Evolutionary conservation across 306 rosid genomes (phyloP).

Genomic region (Acacia melanoxylon): DNA sequence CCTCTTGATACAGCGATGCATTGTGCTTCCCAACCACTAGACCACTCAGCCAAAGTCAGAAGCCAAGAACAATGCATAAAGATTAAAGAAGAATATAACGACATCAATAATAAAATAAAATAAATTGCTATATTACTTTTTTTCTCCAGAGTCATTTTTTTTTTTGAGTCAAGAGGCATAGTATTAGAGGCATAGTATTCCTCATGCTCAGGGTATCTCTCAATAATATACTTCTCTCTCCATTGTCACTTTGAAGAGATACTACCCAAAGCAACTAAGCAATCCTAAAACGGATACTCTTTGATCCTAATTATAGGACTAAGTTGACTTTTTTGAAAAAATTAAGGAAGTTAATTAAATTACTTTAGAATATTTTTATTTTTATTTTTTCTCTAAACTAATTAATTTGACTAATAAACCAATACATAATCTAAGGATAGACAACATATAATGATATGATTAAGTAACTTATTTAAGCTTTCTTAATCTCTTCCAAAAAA

Average conservation of each 20-base stretch:
- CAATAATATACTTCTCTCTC: background rate
- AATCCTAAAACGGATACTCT: background rate
- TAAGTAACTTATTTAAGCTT: too few species aligned
- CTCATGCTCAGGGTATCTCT: background rate
- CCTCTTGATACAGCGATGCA: background rate
- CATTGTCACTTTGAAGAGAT: background rate
- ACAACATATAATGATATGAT: too few species aligned
- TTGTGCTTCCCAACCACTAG: background rate
- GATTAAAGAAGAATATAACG: background rate
- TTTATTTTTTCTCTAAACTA: too few species aligned
- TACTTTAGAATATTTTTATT: too few species aligned
- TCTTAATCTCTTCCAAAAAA: too few species aligned
- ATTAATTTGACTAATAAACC: too few species aligned
- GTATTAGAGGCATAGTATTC: background rate
- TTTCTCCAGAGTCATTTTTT: background rate
- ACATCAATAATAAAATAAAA: background rate
- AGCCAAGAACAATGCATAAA: background rate
- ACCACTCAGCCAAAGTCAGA: background rate
- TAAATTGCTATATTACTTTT: background rate
- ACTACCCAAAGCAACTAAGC: background rate
- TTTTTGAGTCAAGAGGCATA: too few species aligned
- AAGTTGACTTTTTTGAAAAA: too few species aligned
- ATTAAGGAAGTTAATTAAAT: too few species aligned
- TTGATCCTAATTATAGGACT: too few species aligned
- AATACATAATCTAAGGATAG: too few species aligned